Evolutionary conservation across 2,329 filamentous ascomycete species (phyloP).

Genomic region (Amylocarpus encephaloides): DNA sequence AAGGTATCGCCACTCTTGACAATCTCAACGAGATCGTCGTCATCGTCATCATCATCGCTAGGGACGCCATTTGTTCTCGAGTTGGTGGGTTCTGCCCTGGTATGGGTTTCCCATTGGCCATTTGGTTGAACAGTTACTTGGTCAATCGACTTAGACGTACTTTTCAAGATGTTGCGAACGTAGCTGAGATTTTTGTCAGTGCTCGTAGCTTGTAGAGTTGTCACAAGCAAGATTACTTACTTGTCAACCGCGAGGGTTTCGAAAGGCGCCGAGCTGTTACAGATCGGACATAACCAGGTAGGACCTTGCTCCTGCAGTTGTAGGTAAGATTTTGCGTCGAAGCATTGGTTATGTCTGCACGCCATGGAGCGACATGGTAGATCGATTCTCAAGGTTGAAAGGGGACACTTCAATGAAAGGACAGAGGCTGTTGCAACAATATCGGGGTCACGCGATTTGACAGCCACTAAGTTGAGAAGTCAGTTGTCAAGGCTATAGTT

Average conservation of each 20-base stretch:
- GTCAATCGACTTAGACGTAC: constrained; percentile 64
- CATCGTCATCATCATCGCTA: constrained; percentile 32
- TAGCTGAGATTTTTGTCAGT: constrained; percentile 49
- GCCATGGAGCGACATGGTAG: constrained; percentile 72
- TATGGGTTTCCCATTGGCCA: constrained; percentile 60
- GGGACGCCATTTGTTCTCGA: constrained; percentile 20
- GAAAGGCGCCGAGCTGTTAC: constrained; percentile 76
- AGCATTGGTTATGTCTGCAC: constrained; percentile 90
- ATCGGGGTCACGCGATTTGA: constrained; percentile 77
- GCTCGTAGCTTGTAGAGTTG: constrained; percentile 5
- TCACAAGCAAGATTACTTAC: constrained; percentile 40
- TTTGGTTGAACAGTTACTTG: constrained; percentile 87
- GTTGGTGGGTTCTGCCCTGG: constrained; percentile 16
- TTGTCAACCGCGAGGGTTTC: constrained; percentile 82
- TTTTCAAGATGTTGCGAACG: constrained; percentile 76
- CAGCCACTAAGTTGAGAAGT: constrained; percentile 54
- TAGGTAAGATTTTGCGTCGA: constrained; percentile 86
- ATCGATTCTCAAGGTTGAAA: constrained; percentile 77
- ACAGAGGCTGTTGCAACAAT: constrained; percentile 83
- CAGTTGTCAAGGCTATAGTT: neutral
- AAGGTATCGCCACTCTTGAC: constrained; percentile 27
- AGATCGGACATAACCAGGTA: constrained; percentile 94
- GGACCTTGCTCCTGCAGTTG: constrained; percentile 94
- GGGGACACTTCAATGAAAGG: constrained; percentile 85
- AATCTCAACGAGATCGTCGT: constrained; percentile 47